Base-by-base conservation (phyloP, 441 rosid species). In the Erodium moschatum region DNA sequence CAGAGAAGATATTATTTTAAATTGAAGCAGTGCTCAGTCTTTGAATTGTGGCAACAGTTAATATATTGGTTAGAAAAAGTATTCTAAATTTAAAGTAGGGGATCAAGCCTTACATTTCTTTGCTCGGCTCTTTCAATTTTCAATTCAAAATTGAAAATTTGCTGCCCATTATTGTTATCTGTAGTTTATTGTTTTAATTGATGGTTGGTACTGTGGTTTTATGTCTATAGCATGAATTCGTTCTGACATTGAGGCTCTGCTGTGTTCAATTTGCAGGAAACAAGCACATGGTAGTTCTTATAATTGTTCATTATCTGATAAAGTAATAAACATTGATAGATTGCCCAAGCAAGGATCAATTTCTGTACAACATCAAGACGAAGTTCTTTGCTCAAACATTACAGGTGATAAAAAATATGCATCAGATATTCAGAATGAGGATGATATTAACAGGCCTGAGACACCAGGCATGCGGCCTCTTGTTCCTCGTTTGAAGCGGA, bases 401-500 rank as follows among this genome's bases (percentile, higher is more conserved):
- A 9, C 21, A 72, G 69, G 54, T 64, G 75, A 75, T 69, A 46
- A 70, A 58, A 79, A 70, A 71, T 2, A 52, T 61, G 64, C 60
- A 20, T 54, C 72, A 54, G 67, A 66, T 60, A 48, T 29, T 69
- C 78, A 76, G 72, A 67, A 63, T 33, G 82, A 73, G 62, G 76
- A 75, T 42, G 87, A 83, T 72, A 77, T 85, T 79, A 81, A 69
- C 61, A 83, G 88, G 64, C 97, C 97, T 33, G 89, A 87, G 40
- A 89, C 98, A 58, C 97, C 96, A 5, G 96, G 93, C 33, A 77
- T 73, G 73, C 80, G 75, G 48, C 87, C 85, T 38, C 69, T 72
- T 64, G 83, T 80, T 78, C 72, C 93, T 71, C 89, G 85, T 68
- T 70, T 87, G 73, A 91, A 93, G 86, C 84, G 96, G 68, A 73